These are phyloP conservation scores for Populus hybrid DNA, from an alignment of 441 rosid genomes.

Conservation along the genomic window DNA sequence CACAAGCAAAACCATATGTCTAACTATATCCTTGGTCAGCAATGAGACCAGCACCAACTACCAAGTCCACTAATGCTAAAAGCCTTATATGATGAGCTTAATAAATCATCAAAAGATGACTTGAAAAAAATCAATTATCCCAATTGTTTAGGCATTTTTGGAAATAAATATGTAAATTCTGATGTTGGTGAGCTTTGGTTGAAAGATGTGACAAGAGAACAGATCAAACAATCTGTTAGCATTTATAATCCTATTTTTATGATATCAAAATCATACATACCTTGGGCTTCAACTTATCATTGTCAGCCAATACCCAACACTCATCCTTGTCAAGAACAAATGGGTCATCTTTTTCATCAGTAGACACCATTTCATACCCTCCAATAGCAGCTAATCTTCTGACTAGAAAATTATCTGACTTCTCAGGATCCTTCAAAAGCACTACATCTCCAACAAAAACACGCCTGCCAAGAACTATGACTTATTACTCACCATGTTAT, in stretches of 20 bases:
- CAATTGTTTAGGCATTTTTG: background rate
- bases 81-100: background rate
- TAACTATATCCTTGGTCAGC: background rate
- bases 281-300: constrained; percentile 71
- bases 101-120: background rate
- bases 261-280: constrained; percentile 33
- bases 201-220: background rate
- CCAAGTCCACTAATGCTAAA: background rate
- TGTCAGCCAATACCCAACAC: constrained; percentile 92
- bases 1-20: background rate
- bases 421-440: constrained; percentile 73
- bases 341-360: constrained; percentile 70
- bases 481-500: background rate
- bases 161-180: background rate
- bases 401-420: constrained; percentile 52
- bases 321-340: constrained; percentile 75
- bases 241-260: constrained; percentile 1
- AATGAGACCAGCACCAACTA: background rate
- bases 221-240: background rate
- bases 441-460: constrained; percentile 89
- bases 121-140: background rate
- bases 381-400: constrained; percentile 86
- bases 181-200: background rate
- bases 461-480: constrained; percentile 34
- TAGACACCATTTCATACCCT: constrained; percentile 89